These are phyloP conservation scores for Gossypium anomalum DNA, from an alignment of 345 rosid species.

Conservation along the genomic window DNA sequence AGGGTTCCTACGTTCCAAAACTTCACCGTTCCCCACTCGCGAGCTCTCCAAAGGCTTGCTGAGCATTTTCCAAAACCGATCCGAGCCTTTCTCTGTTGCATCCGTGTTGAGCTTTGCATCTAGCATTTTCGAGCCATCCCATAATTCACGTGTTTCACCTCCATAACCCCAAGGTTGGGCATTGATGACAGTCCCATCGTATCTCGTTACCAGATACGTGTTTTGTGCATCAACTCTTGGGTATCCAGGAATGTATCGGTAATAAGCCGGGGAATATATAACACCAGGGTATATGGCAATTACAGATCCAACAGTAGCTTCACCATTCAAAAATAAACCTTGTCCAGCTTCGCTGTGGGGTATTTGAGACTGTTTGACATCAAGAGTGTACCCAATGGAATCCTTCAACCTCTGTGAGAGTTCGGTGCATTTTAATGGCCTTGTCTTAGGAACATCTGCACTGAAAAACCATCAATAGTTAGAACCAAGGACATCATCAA, in stretches of 20 bases:
- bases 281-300: constrained; percentile 88
- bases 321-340: constrained; percentile 73
- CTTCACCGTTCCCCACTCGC: constrained; percentile 26
- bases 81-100: constrained; percentile 43
- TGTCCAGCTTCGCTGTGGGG: constrained; percentile 69
- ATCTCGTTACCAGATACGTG: constrained; percentile 74
- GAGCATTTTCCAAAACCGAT: constrained; percentile 62
- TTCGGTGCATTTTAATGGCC: constrained; percentile 47
- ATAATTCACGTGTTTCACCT: constrained; percentile 51
- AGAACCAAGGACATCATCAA: constrained; percentile 16
- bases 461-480: constrained; percentile 51
- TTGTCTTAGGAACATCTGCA: constrained; percentile 68
- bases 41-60: constrained; percentile 61
- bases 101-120: constrained; percentile 26
- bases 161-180: constrained; percentile 88
- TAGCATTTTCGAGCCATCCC: constrained; percentile 44
- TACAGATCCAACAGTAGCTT: constrained; percentile 75
- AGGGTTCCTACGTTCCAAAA: constrained; percentile 80
- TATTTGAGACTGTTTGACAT: constrained; percentile 58
- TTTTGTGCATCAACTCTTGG: constrained; percentile 64
- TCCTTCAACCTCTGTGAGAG: constrained; percentile 60
- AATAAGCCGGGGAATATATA: constrained; percentile 63
- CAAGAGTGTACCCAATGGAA: constrained; percentile 56
- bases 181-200: constrained; percentile 73
- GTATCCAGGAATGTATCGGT: constrained; percentile 75